phyloP scores from a whole-genome alignment of 805 yeast genomes.

The Jamesozyma piceae region DNA sequence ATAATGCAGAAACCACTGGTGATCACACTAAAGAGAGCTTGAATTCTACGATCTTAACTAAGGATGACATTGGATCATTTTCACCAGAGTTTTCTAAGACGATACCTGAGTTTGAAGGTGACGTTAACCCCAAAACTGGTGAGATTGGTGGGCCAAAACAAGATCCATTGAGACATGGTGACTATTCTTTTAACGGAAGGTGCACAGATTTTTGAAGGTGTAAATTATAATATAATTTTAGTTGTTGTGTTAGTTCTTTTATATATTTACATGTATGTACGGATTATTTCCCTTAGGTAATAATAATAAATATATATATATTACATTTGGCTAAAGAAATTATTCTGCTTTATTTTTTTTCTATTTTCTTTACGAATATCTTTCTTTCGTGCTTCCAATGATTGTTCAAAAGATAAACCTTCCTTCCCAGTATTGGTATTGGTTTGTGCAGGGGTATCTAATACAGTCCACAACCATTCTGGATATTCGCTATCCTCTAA shows the following conservation, averaged over 20 bases:
- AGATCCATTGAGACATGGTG: slow-evolving; percentile 86
- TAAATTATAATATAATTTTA: neutral
- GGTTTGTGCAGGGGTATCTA: slow-evolving; percentile 36
- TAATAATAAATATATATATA: neutral
- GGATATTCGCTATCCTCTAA: slow-evolving; percentile 85
- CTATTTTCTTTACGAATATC: slow-evolving; percentile 61
- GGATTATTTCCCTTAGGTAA: neutral
- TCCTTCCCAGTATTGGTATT: slow-evolving; percentile 27
- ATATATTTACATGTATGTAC: slow-evolving; percentile 6
- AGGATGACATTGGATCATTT: slow-evolving; percentile 51
- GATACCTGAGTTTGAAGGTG: slow-evolving; percentile 93
- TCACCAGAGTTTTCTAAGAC: slow-evolving; percentile 66
- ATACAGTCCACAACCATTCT: slow-evolving; percentile 83
- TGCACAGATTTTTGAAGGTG: slow-evolving; percentile 74
- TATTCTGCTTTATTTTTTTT: slow-evolving; percentile 61
- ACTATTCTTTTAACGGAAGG: slow-evolving; percentile 91
- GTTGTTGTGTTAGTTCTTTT: neutral
- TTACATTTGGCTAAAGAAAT: slow-evolving; percentile 39
- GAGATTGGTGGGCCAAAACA: slow-evolving; percentile 97
- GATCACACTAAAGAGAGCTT: slow-evolving; percentile 25
- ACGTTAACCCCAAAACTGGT: slow-evolving; percentile 85
- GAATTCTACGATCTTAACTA: slow-evolving; percentile 30
- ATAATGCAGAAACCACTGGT: slow-evolving; percentile 40
- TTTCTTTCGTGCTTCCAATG: slow-evolving; percentile 55
- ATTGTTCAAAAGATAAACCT: slow-evolving; percentile 53